Evolutionary conservation across 116 monocot species (phyloP), one percentile per base, ranked within the genome.

Genomic region (Thalassia testudinum): DNA sequence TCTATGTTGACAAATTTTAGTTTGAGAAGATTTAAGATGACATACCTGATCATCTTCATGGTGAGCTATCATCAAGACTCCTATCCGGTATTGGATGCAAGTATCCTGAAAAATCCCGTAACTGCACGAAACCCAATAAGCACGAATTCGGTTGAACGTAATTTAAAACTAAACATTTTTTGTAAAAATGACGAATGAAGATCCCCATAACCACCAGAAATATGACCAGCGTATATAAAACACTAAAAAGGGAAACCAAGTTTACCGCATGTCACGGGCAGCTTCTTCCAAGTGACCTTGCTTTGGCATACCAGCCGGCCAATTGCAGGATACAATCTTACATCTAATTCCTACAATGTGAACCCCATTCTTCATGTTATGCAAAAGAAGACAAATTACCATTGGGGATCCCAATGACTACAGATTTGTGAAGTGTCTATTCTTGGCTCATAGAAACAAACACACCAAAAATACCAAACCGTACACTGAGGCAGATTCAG

Each of bases 31-130:
- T n/a, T n/a, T n/a, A n/a, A n/a, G n/a, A n/a, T n/a, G n/a, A n/a
- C n/a, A n/a, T n/a, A 92, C 93, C 93, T 97, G 97, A 47, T 97
- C 97, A 69, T 97, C 97, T 29, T 82, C 76, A 75, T 97, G 97
- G 44, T 97, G 97, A 27, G 82, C 97, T 61, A 97, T 66, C 28
- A 97, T 77, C 61, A 97, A 78, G 58, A 82, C 64, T 23, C 75
- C 65, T 34, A 89, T 80, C 49, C 77, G 67, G 22, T 80, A 74
- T 66, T 82, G 57, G 42, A 61, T 54, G 60, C 97, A 97, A 30
- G 82, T 59, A 57, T 45, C 63, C 67, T 73, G 75, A 70, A 97
- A 73, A 60, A 63, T 72, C 61, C 30, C 10, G 10, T 34, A 34
- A 10, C 30, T 34, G 30, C 30, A 34, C 72, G 69, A 70, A 89